phyloP scores from a whole-genome alignment of 2,329 filamentous ascomycete genomes.

The Lecanicillium sp. region DNA sequence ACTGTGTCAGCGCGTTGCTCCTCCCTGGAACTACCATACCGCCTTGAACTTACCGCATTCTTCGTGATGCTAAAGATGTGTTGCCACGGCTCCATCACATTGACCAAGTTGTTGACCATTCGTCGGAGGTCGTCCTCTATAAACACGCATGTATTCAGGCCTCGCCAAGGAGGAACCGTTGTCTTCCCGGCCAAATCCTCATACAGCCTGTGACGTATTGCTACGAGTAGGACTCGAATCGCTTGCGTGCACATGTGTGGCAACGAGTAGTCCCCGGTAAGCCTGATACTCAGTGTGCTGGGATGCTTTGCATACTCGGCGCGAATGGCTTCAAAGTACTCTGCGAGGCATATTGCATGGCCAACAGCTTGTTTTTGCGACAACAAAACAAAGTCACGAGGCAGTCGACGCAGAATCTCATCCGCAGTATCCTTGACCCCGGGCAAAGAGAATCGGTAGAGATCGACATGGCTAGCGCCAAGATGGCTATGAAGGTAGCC shows the following conservation, averaged over 20 bases:
- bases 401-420: conserved; percentile 25
- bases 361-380: conserved; percentile 31
- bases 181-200: conserved; percentile 24
- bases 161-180: conserved; percentile 27
- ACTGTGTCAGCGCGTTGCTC: conserved; percentile 3
- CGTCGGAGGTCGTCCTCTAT: conserved; percentile 22
- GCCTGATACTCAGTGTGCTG: conserved; percentile 14
- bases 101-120: conserved; percentile 25
- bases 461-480: conserved; percentile 27
- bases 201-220: conserved; percentile 26
- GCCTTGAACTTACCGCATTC: conserved; percentile 16
- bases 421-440: conserved; percentile 23
- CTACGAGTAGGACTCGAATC: conserved; percentile 25
- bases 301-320: conserved; percentile 18
- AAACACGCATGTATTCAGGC: conserved; percentile 15
- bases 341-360: conserved; percentile 26
- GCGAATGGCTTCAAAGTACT: conserved; percentile 27
- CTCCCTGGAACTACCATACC: neutral
- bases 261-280: conserved; percentile 22
- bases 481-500: conserved; percentile 29
- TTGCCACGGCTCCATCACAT: conserved; percentile 24
- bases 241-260: conserved; percentile 22
- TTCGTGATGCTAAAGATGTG: conserved; percentile 19
- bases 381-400: conserved; percentile 24
- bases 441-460: conserved; percentile 30